A percentile compares a stretch with the other conserved stretches of the same genome.
Evolutionary conservation across 2,329 filamentous ascomycete genomes (phyloP).

Genomic region (Zymoseptoria tritici): DNA sequence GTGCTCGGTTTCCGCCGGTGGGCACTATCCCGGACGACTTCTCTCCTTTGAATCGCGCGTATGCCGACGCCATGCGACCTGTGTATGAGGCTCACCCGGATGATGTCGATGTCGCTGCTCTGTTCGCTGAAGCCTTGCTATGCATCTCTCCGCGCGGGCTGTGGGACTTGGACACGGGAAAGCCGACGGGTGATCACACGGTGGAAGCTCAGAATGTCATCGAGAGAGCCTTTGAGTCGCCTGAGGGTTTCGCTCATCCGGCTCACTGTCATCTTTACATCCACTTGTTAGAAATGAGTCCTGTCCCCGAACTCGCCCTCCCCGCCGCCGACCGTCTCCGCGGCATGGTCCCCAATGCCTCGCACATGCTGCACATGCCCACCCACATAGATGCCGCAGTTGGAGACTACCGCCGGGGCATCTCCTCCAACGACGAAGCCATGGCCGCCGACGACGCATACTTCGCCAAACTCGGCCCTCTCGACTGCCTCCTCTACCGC

Average conservation of each 20-base stretch:
- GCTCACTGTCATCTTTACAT: not conserved
- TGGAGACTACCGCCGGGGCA: not conserved
- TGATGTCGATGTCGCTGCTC: not conserved
- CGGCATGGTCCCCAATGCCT: not conserved
- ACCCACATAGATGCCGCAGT: not conserved
- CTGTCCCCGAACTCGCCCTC: not conserved
- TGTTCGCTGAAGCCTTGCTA: not conserved
- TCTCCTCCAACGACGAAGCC: not conserved
- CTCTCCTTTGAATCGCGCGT: not conserved
- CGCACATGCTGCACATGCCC: not conserved
- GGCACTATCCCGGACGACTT: not conserved
- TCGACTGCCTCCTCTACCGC: not conserved
- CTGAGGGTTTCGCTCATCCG: not conserved
- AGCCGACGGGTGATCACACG: not conserved
- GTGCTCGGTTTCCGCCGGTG: not conserved
- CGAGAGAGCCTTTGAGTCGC: not conserved
- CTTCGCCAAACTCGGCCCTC: not conserved
- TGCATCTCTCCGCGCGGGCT: not conserved
- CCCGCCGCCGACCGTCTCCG: not conserved
- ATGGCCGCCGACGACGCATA: not conserved
- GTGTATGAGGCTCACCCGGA: not conserved
- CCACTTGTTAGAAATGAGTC: not conserved
- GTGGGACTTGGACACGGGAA: not conserved
- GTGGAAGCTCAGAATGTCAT: not conserved
- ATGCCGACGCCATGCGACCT: not conserved